A percentile compares a stretch with the other conserved stretches of the same genome.
These are phyloP conservation scores for Cornus controversa DNA, from an alignment of 148 eudicot species.

Conservation along the genomic window DNA sequence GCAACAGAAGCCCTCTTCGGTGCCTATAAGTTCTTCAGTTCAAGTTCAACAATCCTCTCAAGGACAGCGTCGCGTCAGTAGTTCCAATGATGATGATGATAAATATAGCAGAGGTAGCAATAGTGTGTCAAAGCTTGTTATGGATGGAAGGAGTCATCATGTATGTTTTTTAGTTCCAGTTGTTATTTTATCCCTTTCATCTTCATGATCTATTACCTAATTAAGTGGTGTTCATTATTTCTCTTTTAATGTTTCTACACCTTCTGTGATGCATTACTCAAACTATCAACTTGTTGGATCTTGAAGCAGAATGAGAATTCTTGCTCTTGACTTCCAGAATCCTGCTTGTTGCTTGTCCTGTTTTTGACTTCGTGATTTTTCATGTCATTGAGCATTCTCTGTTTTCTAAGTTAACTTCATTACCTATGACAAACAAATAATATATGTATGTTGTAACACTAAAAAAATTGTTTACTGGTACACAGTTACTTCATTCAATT, in stretches of 20 bases:
- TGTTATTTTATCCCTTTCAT: neutral
- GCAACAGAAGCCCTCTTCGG: constrained; percentile 28
- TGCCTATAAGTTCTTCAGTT: constrained; percentile 52
- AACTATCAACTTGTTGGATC: neutral
- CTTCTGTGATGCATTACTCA: too few relatives aligned
- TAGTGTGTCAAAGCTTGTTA: constrained; percentile 28
- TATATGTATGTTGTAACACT: neutral
- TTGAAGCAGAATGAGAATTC: neutral
- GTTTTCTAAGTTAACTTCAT: neutral
- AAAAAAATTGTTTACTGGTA: neutral
- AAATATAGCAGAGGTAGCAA: constrained; percentile 36
- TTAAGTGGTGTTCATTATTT: neutral
- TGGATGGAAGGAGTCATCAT: constrained; percentile 49
- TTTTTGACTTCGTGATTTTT: too few relatives aligned
- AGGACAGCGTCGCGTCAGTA: constrained; percentile 32
- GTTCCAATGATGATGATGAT: constrained; percentile 40
- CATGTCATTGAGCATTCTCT: neutral
- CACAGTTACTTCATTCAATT: too few relatives aligned
- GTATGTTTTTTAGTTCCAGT: constrained; percentile 25
- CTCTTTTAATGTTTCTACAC: neutral
- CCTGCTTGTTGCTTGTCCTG: neutral
- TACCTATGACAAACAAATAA: neutral
- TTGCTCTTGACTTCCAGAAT: neutral
- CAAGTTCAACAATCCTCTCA: constrained; percentile 58
- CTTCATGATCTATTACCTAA: neutral